Base-by-base conservation (phyloP, 1,139 yeast genomes). In the Kodamaea ohmeri region DNA sequence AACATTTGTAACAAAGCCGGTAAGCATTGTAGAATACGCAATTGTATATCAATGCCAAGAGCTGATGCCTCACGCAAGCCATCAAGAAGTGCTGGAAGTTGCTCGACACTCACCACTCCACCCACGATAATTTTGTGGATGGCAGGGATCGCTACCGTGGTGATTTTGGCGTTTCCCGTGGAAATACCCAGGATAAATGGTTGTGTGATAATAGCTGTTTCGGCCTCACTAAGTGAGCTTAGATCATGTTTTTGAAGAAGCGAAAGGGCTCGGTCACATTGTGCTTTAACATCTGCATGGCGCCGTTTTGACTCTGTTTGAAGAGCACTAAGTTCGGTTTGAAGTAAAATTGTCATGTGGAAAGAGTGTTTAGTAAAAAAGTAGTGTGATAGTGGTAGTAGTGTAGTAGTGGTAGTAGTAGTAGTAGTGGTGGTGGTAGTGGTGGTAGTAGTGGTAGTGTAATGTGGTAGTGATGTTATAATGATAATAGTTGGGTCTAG, bases 1-100 rank as follows among this genome's bases (percentile, higher is more conserved):
- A 88, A 88, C 20, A 71, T 73, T 51, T 80, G 86, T 57, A 83
- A 76, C 27, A 90, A 63, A 2, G 82, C 70, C 0, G 97, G 97
- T 22, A 90, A 67, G 21, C 88, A 71, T 62, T 92, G 98, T 25
- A 92, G 64, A n/a, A 89, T 83, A 51, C 89, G 83, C 44, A 92
- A 70, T 58, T 90, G 97, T 34, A 87, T 83, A 36, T 92, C 97
- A 22, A 78, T 71, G 0, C 94, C 87, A 29, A 85, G 65, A 51
- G 80, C 82, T 0, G 94, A 76, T 0, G 95, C 87, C 41, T 85
- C 94, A 28, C 68, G 65, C 27, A 90, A 67, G 0, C 92, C 81
- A 25, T 76, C 81, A 22, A 90, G 62, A 4, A 89, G 68, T 5
- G 73, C 58, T 19, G 67, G 67, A 19, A 86, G 58, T 40, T 77